Evolutionary conservation across 2,329 filamentous ascomycete genomes (phyloP).

Genomic region (Niveomyces coronatus): DNA sequence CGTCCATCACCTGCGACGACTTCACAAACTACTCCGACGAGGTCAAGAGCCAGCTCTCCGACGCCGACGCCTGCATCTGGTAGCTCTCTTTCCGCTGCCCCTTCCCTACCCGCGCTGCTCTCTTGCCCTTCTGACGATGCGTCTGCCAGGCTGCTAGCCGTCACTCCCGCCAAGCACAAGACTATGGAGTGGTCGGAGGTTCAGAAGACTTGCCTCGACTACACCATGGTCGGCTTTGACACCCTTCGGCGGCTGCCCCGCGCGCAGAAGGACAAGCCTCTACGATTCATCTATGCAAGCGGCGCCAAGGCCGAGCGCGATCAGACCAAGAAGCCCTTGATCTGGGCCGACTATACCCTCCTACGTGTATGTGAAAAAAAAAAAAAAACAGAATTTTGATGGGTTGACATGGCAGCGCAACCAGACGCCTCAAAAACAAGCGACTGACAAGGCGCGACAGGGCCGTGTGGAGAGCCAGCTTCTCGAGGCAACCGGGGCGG

Average conservation of each 20-base stretch:
- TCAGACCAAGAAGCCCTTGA: conserved; percentile 28
- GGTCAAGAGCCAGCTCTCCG: conserved; percentile 27
- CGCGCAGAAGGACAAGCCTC: conserved; percentile 18
- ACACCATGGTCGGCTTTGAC: conserved; percentile 21
- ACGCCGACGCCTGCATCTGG: conserved; percentile 34
- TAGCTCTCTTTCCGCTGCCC: conserved; percentile 10
- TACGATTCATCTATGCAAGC: conserved; percentile 41
- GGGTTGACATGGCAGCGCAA: no score
- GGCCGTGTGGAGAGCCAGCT: conserved; percentile 35
- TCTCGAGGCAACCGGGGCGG: conserved; percentile 28
- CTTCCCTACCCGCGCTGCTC: background rate
- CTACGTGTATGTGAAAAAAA: conserved; percentile 30
- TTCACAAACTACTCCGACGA: conserved; percentile 30
- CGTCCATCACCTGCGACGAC: conserved; percentile 27
- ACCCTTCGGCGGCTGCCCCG: conserved; percentile 22
- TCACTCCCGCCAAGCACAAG: conserved; percentile 27
- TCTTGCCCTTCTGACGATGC: background rate
- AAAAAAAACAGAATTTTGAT: no score
- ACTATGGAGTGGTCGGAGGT: conserved; percentile 24
- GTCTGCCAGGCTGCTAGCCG: conserved; percentile 28
- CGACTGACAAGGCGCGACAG: conserved; percentile 18
- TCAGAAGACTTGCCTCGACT: conserved; percentile 29
- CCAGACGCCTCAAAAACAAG: no score
- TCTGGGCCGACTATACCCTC: conserved; percentile 31
- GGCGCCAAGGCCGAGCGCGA: conserved; percentile 34